These are phyloP conservation scores for Herpetospermum pedunculosum DNA, from an alignment of 306 rosid species.

Conservation along the genomic window DNA sequence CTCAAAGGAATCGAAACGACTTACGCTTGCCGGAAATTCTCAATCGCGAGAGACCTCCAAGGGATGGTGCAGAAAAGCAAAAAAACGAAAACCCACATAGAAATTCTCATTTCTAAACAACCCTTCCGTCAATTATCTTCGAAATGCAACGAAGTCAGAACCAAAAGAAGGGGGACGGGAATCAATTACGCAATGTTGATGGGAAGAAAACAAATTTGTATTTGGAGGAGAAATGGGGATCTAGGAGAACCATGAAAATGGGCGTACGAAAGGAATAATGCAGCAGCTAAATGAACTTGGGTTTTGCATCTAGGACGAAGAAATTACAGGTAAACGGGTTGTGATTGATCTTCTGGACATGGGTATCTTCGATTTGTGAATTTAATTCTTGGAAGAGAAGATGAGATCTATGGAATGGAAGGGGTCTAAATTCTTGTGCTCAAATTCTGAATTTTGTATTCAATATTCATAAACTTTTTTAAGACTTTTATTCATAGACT, in stretches of 20 bases:
- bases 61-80: slow-evolving; percentile 28
- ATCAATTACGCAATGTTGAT: slow-evolving; percentile 11
- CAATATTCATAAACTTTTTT: too few species aligned
- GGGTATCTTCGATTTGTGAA: background rate
- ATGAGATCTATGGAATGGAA: background rate
- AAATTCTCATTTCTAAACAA: slow-evolving; percentile 32
- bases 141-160: slow-evolving; percentile 17
- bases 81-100: slow-evolving; percentile 22
- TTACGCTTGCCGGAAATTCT: slow-evolving; percentile 62
- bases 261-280: slow-evolving; percentile 53
- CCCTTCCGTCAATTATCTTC: slow-evolving; percentile 11
- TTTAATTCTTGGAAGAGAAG: background rate
- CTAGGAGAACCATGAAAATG: slow-evolving; percentile 24
- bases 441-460: background rate
- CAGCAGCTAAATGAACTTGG: background rate
- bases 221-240: slow-evolving; percentile 38
- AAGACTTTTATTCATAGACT: too few species aligned
- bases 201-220: background rate
- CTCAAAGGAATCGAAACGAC: slow-evolving; percentile 14
- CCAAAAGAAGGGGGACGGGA: background rate
- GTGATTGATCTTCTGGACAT: background rate
- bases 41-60: slow-evolving; percentile 34
- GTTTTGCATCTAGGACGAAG: slow-evolving; percentile 2
- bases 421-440: background rate
- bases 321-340: background rate